Evolutionary conservation across 495 filamentous ascomycete species (phyloP), one percentile per base, ranked within the genome.

Genomic region (Neurospora discreta): DNA sequence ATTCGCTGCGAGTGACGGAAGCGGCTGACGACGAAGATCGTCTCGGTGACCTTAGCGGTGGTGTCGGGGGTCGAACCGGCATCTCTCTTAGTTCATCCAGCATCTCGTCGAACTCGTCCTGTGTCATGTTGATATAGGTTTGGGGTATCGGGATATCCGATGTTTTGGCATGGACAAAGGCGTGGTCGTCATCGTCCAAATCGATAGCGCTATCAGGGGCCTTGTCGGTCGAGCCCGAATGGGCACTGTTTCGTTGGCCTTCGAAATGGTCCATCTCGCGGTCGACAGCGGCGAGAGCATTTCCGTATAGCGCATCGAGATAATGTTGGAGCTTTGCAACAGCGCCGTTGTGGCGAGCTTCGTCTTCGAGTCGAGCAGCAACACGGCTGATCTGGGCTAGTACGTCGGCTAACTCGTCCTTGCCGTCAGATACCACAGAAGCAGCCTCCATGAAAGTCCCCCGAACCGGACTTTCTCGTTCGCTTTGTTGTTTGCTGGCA

Each of bases 131-230:
- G 11, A 68, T 18, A 6, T 71, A 26, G n/a, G 36, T 30, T 18
- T 43, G 60, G 3, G 40, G 16, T n/a, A 70, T 73, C 18, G 73
- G 71, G 46, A 74, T 70, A 7, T 78, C 72, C 36, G 73, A 71
- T 4, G 76, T 72, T 71, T 70, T 67, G 52, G 5, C 10, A 44
- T 16, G 18, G 43, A 46, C 18, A 65, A 60, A 70, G 5, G 30
- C 8, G 11, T 69, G 71, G 26, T 79, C 74, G 43, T 81, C 81
- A 68, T 72, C 73, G 44, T 72, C 77, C 33, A 83, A 70, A 42
- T 83, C 83, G 41, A 85, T 82, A 26, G 81, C 83, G 73, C 79
- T 83, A 68, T 85, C 83, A 5, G 83, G 81, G 15, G 77, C 76
- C 33, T 82, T 78, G n/a, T 77, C 80, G 26, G 79, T 67, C 15